A percentile compares a stretch with the other conserved stretches of the same genome.
Evolutionary conservation across 192 early-diverging fungal species (phyloP).

Genomic region (Rhizophlyctis rosea): DNA sequence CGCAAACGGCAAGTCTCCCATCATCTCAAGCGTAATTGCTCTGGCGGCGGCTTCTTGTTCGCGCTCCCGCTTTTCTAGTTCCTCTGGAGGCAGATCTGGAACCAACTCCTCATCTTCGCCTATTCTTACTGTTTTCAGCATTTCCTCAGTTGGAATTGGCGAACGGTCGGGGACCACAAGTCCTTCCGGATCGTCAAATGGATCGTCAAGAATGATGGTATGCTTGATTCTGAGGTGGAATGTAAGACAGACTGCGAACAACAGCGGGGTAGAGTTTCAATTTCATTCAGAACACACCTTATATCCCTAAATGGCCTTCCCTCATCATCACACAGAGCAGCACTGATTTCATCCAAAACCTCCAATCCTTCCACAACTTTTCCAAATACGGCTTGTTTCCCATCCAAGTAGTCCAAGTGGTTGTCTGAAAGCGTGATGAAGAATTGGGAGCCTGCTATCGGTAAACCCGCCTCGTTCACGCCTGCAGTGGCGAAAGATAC

Average conservation of each 20-base stretch:
- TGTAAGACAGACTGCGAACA: not conserved
- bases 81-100: slow-evolving; percentile 53
- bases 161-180: slow-evolving; percentile 65
- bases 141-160: slow-evolving; percentile 71
- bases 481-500: slow-evolving; percentile 69
- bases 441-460: slow-evolving; percentile 73
- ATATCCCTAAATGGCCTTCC: slow-evolving; percentile 82
- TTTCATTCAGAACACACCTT: slow-evolving; percentile 33
- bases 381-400: slow-evolving; percentile 83
- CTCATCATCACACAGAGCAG: slow-evolving; percentile 62
- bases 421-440: slow-evolving; percentile 75
- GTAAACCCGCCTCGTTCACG: slow-evolving; percentile 28
- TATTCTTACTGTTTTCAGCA: slow-evolving; percentile 69
- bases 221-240: slow-evolving; percentile 75
- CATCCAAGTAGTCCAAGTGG: slow-evolving; percentile 76
- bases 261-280: not conserved
- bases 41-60: slow-evolving; percentile 74
- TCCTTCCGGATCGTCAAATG: slow-evolving; percentile 78
- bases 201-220: slow-evolving; percentile 89
- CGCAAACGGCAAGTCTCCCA: slow-evolving; percentile 94
- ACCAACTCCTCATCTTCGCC: slow-evolving; percentile 73
- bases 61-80: slow-evolving; percentile 63
- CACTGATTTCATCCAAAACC: slow-evolving; percentile 75
- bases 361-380: slow-evolving; percentile 88
- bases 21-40: slow-evolving; percentile 95